Evolutionary conservation across 2,329 filamentous ascomycete species (phyloP).

Genomic region (Pestalotiopsis sp.): DNA sequence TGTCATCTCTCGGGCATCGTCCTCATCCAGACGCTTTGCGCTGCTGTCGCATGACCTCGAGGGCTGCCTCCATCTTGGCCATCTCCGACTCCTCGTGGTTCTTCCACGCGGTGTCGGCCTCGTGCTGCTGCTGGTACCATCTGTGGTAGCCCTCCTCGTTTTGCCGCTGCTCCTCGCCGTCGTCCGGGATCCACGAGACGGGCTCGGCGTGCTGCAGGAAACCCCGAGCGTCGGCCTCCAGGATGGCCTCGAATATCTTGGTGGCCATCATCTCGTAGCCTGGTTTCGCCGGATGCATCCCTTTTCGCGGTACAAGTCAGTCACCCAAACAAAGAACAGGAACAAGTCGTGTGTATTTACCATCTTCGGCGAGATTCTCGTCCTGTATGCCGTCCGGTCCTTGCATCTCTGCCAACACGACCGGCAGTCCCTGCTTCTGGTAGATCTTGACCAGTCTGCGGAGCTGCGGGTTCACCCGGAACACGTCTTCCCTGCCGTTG

Average conservation of each 20-base stretch:
- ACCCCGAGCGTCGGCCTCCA: slow-evolving; percentile 31
- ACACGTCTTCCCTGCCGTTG: slow-evolving; percentile 33
- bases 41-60: slow-evolving; percentile 20
- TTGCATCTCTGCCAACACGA: slow-evolving; percentile 34
- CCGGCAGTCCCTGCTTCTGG: slow-evolving; percentile 26
- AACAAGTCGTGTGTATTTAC: background rate
- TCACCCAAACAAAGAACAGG: background rate
- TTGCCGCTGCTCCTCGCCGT: slow-evolving; percentile 31
- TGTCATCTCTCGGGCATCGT: background rate
- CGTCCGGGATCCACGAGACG: slow-evolving; percentile 30
- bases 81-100: slow-evolving; percentile 26
- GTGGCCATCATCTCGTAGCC: slow-evolving; percentile 36
- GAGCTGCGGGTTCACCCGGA: slow-evolving; percentile 31
- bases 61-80: slow-evolving; percentile 28
- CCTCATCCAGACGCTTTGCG: slow-evolving; percentile 8
- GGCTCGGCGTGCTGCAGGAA: slow-evolving; percentile 30
- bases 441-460: slow-evolving; percentile 32
- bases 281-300: slow-evolving; percentile 27
- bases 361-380: slow-evolving; percentile 18
- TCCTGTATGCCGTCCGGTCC: slow-evolving; percentile 32
- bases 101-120: slow-evolving; percentile 26
- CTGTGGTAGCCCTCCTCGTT: slow-evolving; percentile 23
- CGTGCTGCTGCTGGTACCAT: slow-evolving; percentile 25
- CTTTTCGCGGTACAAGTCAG: background rate
- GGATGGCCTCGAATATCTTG: slow-evolving; percentile 32